Evolutionary conservation across 345 rosid species (phyloP), one percentile per base, ranked within the genome.

Genomic region (Citrus australasica): DNA sequence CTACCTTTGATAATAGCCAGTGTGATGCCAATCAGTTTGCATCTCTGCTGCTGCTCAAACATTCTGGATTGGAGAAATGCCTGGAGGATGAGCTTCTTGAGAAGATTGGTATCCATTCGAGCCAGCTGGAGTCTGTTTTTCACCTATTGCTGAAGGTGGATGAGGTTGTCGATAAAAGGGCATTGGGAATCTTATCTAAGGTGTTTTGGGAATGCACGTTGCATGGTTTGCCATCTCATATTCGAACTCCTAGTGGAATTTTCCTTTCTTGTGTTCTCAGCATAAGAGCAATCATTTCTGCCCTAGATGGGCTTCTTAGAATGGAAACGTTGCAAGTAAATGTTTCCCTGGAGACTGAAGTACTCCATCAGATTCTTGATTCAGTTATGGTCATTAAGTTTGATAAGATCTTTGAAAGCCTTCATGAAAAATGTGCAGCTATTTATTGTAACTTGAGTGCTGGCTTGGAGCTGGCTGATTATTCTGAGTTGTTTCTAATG

Each of bases 221-320:
- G 85, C 97, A 94, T 89, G 99, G 99, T 79, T 89, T 89, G 82
- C 98, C 99, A 24, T 84, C 84, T 82, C 84, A 87, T 84, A 87
- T 85, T 82, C 89, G 78, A 74, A 76, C 84, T 72, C 79, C 91
- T 59, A 91, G 97, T 81, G 92, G 89, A 72, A 74, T 85, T 79
- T 87, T 92, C 81, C 88, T 96, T 82, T 92, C 99, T 81, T 87
- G 97, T 79, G 75, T 85, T 82, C 84, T 90, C 77, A 88, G 87
- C 82, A 88, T 96, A 84, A 88, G 91, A 80, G 84, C 85, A 71
- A 89, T 96, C 37, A 77, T 94, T 82, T 81, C 68, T 75, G 80
- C 89, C 75, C 69, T 96, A 71, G 89, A 88, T 81, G 89, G 90
- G 67, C 78, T 92, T 79, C 87, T 90, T 75, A 87, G 81, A 81